Evolutionary conservation across 1,284 basidiomycete genomes (phyloP), one percentile per base, ranked within the genome.

Genomic region (Microbotryum scabiosae): DNA sequence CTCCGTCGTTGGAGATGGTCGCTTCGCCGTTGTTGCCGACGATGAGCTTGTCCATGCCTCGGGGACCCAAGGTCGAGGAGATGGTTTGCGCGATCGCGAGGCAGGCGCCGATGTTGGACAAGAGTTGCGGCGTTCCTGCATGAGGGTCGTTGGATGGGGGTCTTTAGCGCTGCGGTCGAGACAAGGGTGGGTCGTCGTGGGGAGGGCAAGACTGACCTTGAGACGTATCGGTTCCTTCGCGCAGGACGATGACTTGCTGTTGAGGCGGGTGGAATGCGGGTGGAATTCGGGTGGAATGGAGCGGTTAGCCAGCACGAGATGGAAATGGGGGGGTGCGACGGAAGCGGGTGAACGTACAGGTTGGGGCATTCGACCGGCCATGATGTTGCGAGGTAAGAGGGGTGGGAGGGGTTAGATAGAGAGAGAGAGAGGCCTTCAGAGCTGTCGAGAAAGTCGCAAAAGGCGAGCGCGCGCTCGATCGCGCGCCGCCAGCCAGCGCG

Each of bases 1-100:
- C 94, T 60, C 94, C 94, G 82, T 97, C 94, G 76, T 97, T 75
- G 30, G 93, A 97, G 74, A 98, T 98, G 77, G 96, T 93, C 20
- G 94, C 90, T 68, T 94, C 86, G 57, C 94, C 93, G 60, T 91
- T 85, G 68, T 90, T 86, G 67, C 85, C 85, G 2, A 94, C 75
- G 59, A 78, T 93, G 60, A 98, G 81, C 77, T 97, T 98, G 79
- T 97, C 94, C 93, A 97, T 97, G 64, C 96, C 96, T 64, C 96
- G 82, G 18, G 96, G 96, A 20, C 96, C 96, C n/a, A 99, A 84
- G 36, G 96, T 98, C 59, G 85, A 92, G 18, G 96, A 84, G 61
- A 97, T 82, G 1, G 89, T 96, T 73, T 90, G 84, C 55, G 91
- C 79, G 69, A 97, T 86, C 12, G 91, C 89, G 57, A 93, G 82